Base-by-base conservation (phyloP, 805 yeast species). In the Ogataea nitratoaversa region DNA sequence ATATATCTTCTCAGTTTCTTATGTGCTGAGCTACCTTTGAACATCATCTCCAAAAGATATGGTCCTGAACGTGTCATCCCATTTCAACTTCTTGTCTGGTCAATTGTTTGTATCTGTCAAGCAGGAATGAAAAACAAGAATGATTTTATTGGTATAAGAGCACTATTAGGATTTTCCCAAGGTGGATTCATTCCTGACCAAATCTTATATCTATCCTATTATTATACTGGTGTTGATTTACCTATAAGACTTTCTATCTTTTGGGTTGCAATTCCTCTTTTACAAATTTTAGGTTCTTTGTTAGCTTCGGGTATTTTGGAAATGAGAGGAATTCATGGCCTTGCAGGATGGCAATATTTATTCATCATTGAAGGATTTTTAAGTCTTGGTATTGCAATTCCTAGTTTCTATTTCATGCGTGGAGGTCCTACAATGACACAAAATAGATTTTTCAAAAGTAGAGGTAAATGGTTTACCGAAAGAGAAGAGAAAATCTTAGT, bases 401-500 rank as follows among this genome's bases (percentile, higher is more conserved):
- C 57, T 11, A 30, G 23, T 36, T 25, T 43, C 41, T 29, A 42
- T 23, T 11, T 40, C n/a, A 67, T 41, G 34, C 48, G 38, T 38
- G 41, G 32, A 34, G 54, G 52, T 38, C 39, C 56, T 38, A 30
- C 38, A 23, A 14, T 48, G 49, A 49, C 46, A 19, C 12, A 35
- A 27, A 32, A 50, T 32, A 23, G 41, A 36, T 27, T 62, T 46
- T 63, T 72, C 28, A 70, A 66, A 18, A 20, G 32, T 18, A 24
- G 46, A 13, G 68, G 72, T 19, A 81, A 82, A 28, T 67, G 72
- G 72, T 63, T 64, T 43, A 65, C 72, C 14, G 73, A 71, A 1
- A 54, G 72, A 23, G 79, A 78, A 45, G 74, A 71, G 53, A 68
- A 70, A 42, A 74, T 77, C 37, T 60, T 76, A 20, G 79, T 75